Percentiles rank a stretch among this genome's conserved stretches.
These are phyloP conservation scores for Backusella australiensis DNA, from an alignment of 192 early-diverging fungal species.

Conservation along the genomic window DNA sequence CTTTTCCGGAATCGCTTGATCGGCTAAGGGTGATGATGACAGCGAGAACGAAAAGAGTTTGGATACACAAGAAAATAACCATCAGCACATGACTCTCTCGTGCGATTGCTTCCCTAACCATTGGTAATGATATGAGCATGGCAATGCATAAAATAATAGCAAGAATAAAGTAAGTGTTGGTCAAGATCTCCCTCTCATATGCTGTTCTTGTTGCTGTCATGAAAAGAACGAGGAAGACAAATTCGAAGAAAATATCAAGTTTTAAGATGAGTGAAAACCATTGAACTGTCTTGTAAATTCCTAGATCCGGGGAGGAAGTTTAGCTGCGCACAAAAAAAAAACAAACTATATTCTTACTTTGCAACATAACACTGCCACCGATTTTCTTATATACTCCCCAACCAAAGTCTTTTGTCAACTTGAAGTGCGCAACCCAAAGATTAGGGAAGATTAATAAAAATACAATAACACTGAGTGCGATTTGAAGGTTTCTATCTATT, in stretches of 20 bases:
- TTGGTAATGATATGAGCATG: neutral
- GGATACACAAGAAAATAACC: neutral
- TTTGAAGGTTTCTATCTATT: neutral
- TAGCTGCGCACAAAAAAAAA: neutral
- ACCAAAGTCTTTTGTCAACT: neutral
- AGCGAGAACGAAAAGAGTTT: neutral
- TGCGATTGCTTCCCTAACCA: neutral
- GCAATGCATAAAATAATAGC: neutral
- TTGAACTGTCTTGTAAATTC: neutral
- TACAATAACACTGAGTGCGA: neutral
- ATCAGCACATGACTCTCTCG: neutral
- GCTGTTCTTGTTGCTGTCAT: neutral
- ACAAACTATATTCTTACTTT: neutral
- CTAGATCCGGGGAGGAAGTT: neutral
- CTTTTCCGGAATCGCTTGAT: neutral
- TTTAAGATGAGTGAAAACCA: slow-evolving; percentile 2
- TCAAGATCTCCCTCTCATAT: neutral
- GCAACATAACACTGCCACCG: neutral
- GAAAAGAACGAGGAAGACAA: neutral
- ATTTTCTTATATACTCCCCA: neutral
- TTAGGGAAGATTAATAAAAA: neutral
- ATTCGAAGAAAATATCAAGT: slow-evolving; percentile 1
- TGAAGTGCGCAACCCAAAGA: neutral
- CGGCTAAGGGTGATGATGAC: neutral
- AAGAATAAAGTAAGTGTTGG: neutral